Base-by-base conservation (phyloP, 768 basidiomycete genomes). In the Naganishia randhawae region DNA sequence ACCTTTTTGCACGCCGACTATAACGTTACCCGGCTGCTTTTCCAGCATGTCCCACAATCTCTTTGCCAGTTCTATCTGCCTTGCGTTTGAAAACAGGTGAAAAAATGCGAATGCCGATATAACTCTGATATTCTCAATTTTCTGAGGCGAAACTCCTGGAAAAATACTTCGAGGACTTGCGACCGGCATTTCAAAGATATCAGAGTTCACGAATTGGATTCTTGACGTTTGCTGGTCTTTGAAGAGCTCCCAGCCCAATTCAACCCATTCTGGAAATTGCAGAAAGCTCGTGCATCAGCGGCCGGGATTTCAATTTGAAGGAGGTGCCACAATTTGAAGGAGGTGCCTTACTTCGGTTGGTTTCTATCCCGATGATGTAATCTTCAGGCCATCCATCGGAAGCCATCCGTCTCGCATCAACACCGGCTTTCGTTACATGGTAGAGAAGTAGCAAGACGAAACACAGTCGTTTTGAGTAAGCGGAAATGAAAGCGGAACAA, bases 81-180 rank as follows among this genome's bases (percentile, higher is more conserved):
- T 19, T 25, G 22, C 3, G 25, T 61, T 14, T 0, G 57, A 42
- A 61, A 39, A 61, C 10, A 61, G 37, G 22, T 61, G 57, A 25
- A 61, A 61, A 22, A 61, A 41, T 8, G 57, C 57, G 16, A 61
- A 61, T n/a, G 57, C 57, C 16, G 57, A 61, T 37, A 61, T 42
- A 2, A 35, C 57, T 9, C 57, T 37, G 22, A 42, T 52, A 7
- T 10, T 61, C 13, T 13, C 27, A 11, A 39, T 25, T 39, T 25
- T 42, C 3, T 13, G 27, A 11, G 57, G 39, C 22, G n/a, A 35
- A 2, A 39, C 17, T 31, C 13, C 8, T 10, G 29, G 51, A 3
- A 52, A 4, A 6, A 2, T 6, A 25, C 6, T 29, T 27, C 10
- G 25, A n/a, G n/a, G 11, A 16, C 17, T 39, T 2, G 35, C 16